Evolutionary conservation across 129 eudicot genomes (phyloP).

Genomic region (Pulicaria dysenterica): DNA sequence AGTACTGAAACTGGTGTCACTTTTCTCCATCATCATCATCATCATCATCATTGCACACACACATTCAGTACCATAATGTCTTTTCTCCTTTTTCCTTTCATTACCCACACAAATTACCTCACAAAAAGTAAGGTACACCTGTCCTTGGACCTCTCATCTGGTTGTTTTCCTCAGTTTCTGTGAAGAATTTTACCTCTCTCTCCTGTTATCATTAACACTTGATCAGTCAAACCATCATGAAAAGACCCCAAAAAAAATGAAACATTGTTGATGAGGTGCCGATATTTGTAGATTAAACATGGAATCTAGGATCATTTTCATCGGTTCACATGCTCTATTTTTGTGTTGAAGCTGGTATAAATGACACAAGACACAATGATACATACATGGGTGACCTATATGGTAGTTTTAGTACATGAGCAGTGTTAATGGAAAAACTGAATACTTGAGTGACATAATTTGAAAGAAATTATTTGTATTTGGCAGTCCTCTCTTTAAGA

Average conservation of each 20-base stretch:
- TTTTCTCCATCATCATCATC: conserved; percentile 4
- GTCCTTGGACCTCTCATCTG: conserved; percentile 99
- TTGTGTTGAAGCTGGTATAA: too few species aligned
- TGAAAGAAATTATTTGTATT: too few species aligned
- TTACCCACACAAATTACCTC: conserved; percentile 17
- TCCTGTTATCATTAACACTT: conserved; percentile 49
- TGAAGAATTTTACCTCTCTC: conserved; percentile 98
- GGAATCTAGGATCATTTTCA: too few species aligned
- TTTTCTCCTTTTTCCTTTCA: conserved; percentile 11
- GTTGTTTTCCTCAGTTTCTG: conserved; percentile 96
- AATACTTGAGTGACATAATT: too few species aligned
- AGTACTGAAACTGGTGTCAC: conserved; percentile 14
- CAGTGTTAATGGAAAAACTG: too few species aligned
- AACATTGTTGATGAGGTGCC: neutral
- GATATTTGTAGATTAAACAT: too few species aligned
- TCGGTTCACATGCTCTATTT: too few species aligned
- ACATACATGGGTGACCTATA: too few species aligned
- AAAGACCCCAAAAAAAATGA: too few species aligned
- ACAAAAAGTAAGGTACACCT: conserved; percentile 95
- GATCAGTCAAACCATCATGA: neutral
- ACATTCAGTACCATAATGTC: conserved; percentile 4
- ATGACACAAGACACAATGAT: too few species aligned
- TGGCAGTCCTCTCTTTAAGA: too few species aligned
- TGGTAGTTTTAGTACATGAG: too few species aligned
- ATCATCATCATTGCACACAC: conserved; percentile 26